A percentile compares a stretch with the other conserved stretches of the same genome.
Conservation (phyloP, 352 stramenopile species). For the Globisporangium splendens region DNA sequence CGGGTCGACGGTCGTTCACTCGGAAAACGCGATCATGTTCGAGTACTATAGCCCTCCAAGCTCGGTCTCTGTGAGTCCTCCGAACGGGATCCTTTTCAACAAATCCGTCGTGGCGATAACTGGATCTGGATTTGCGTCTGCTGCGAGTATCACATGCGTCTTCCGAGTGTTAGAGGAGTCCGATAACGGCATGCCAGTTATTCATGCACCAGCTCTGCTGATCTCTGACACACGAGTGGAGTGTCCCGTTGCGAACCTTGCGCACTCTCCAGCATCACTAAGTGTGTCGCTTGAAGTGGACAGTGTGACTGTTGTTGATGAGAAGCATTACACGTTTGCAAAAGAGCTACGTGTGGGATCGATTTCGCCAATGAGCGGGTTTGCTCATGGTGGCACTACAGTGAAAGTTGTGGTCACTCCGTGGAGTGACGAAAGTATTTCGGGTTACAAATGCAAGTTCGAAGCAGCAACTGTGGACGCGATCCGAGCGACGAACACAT, state of each 20-base stretch:
- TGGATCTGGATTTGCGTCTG: conserved; percentile 16
- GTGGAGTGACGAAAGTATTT: neutral
- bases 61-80: conserved; percentile 17
- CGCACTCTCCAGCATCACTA: neutral
- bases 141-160: conserved; percentile 20
- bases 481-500: conserved; percentile 5
- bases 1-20: conserved; percentile 12
- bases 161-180: conserved; percentile 12
- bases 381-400: conserved; percentile 16
- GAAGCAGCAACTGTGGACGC: conserved; percentile 10
- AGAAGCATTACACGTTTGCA: conserved; percentile 13
- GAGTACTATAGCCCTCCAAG: conserved; percentile 21
- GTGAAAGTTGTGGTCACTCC: conserved; percentile 18
- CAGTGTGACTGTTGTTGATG: conserved; percentile 14
- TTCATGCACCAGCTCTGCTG: neutral
- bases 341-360: conserved; percentile 17
- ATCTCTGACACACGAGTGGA: conserved; percentile 7
- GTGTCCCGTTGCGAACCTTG: conserved; percentile 9
- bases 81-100: conserved; percentile 28
- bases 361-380: conserved; percentile 21
- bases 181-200: neutral
- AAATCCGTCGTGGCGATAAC: conserved; percentile 23
- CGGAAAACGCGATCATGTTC: conserved; percentile 38
- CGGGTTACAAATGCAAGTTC: conserved; percentile 28
- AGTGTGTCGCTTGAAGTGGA: conserved; percentile 26